phyloP scores from a whole-genome alignment of 257 asterid species.

The Solanum clarkiae region DNA sequence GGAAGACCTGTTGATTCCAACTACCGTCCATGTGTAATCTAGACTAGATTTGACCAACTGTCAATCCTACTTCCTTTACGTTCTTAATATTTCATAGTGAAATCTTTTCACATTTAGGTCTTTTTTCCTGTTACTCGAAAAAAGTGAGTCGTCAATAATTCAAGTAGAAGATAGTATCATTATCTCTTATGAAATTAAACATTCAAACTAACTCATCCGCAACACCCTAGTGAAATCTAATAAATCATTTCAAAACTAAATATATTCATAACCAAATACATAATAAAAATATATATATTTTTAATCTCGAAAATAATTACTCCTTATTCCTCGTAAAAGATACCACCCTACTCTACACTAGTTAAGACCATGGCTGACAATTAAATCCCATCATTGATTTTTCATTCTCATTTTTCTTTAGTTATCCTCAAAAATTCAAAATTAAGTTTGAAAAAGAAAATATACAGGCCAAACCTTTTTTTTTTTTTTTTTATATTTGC shows the following conservation, averaged over 20 bases:
- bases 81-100: background rate
- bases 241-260: no score
- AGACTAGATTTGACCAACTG: background rate
- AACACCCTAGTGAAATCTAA: background rate
- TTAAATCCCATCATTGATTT: background rate
- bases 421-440: background rate
- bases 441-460: background rate
- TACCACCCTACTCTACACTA: background rate
- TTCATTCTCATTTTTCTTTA: background rate
- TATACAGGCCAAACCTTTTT: no score
- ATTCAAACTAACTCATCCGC: background rate
- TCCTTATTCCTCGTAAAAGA: background rate
- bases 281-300: background rate
- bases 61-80: background rate
- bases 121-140: rapidly evolving
- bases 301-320: background rate
- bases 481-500: no score
- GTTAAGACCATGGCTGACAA: background rate
- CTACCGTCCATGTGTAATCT: background rate
- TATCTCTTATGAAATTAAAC: background rate
- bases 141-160: background rate
- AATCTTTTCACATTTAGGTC: background rate
- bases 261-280: no score
- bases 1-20: background rate
- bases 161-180: background rate